Evolutionary conservation across 2,329 filamentous ascomycete species (phyloP).

Genomic region (Venturia aucupariae): DNA sequence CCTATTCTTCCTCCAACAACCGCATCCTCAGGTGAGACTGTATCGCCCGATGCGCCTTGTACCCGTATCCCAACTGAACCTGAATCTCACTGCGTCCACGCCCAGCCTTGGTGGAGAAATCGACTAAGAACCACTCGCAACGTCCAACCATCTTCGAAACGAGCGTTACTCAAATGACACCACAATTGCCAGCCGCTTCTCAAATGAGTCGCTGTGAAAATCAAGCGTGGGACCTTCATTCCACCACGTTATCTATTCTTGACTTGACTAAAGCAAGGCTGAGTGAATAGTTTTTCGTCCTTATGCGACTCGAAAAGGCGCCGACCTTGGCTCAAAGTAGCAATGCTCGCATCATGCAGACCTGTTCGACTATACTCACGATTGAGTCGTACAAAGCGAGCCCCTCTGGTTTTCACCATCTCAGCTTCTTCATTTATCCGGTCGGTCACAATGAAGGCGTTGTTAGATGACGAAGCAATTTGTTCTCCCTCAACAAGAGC

Average conservation of each 20-base stretch:
- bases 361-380: background rate
- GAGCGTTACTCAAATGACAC: background rate
- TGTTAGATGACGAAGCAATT: background rate
- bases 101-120: background rate
- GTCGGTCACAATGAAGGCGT: too few relatives aligned
- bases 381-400: background rate
- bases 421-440: too few relatives aligned
- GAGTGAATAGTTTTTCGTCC: background rate
- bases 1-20: background rate
- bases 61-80: background rate
- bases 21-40: background rate
- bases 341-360: background rate
- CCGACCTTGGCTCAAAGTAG: background rate
- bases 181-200: background rate
- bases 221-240: background rate
- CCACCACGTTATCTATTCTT: conserved; percentile 1
- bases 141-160: background rate
- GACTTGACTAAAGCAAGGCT: background rate
- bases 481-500: background rate
- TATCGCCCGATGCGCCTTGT: background rate
- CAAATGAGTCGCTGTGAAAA: background rate
- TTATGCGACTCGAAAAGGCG: background rate
- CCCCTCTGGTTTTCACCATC: background rate
- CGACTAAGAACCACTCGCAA: background rate
- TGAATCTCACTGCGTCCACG: background rate